phyloP scores from a whole-genome alignment of 176 grass and related monocot genomes.

The Lolium multiflorum region DNA sequence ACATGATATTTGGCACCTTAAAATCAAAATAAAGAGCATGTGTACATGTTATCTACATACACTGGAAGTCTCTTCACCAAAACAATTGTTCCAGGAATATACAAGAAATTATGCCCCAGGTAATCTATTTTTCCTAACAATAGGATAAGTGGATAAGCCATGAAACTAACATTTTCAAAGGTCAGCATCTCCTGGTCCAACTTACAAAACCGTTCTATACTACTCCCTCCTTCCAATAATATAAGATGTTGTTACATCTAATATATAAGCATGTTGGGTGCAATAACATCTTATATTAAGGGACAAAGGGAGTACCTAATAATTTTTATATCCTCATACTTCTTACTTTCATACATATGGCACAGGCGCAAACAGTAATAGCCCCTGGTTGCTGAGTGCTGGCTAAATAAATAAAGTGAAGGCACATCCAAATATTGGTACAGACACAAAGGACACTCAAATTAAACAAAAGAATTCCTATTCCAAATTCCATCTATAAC shows the following conservation, averaged over 20 bases:
- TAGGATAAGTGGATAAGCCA: conserved; percentile 14
- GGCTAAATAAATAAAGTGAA: not conserved
- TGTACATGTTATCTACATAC: not conserved
- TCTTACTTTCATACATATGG: not conserved
- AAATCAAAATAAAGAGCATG: conserved; percentile 2
- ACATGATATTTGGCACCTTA: not conserved
- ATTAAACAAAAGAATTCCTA: conserved; percentile 5
- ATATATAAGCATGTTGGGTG: too few relatives aligned
- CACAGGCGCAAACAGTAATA: not conserved
- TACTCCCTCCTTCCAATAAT: too few relatives aligned
- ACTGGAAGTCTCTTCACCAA: not conserved
- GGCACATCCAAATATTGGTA: not conserved
- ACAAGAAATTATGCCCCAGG: not conserved
- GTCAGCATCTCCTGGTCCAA: not conserved
- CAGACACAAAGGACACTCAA: not conserved
- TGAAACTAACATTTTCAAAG: not conserved
- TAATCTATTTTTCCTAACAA: conserved; percentile 17
- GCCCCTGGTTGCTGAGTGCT: not conserved
- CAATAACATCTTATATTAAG: too few relatives aligned
- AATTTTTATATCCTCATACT: not conserved
- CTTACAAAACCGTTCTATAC: conserved; percentile 17
- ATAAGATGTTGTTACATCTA: too few relatives aligned
- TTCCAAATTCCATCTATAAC: conserved; percentile 3
- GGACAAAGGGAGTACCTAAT: not conserved
- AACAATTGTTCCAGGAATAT: not conserved